phyloP scores from a whole-genome alignment of 202 grass and related monocot species.

The Zoysia matrella region DNA sequence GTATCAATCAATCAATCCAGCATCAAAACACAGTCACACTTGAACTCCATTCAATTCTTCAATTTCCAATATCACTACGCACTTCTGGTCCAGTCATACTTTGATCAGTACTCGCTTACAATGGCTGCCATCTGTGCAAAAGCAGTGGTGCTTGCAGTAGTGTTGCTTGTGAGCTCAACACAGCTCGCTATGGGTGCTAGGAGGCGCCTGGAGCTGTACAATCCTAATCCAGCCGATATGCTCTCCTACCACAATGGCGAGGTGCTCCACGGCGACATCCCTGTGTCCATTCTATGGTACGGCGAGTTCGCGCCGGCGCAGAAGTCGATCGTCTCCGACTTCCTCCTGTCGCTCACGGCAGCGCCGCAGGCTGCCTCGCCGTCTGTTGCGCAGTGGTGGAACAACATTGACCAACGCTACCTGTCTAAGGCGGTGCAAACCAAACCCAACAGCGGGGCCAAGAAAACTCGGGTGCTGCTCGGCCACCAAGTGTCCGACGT shows the following conservation, averaged over 20 bases:
- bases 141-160: constrained; percentile 16
- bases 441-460: not conserved
- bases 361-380: no score
- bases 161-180: constrained; percentile 34
- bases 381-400: no score
- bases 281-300: constrained; percentile 68
- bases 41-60: not conserved
- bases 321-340: no score
- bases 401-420: constrained; percentile 29
- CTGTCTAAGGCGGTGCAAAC: constrained; percentile 42
- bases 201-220: constrained; percentile 62
- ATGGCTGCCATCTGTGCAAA: constrained; percentile 47
- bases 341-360: no score
- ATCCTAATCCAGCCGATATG: constrained; percentile 34
- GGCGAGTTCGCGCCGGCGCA: constrained; percentile 45
- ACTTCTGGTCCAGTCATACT: not conserved
- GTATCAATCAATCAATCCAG: constrained; percentile 5
- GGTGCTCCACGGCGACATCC: constrained; percentile 65
- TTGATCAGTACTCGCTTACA: not conserved
- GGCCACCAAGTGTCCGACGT: constrained; percentile 51
- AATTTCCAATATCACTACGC: not conserved
- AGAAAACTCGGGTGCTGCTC: constrained; percentile 46
- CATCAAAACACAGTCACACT: constrained; percentile 14
- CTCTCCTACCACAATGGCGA: constrained; percentile 71
- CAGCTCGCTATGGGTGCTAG: constrained; percentile 51